These are phyloP conservation scores for Fusarium concolor DNA, from an alignment of 2,329 filamentous ascomycete species.

Conservation along the genomic window DNA sequence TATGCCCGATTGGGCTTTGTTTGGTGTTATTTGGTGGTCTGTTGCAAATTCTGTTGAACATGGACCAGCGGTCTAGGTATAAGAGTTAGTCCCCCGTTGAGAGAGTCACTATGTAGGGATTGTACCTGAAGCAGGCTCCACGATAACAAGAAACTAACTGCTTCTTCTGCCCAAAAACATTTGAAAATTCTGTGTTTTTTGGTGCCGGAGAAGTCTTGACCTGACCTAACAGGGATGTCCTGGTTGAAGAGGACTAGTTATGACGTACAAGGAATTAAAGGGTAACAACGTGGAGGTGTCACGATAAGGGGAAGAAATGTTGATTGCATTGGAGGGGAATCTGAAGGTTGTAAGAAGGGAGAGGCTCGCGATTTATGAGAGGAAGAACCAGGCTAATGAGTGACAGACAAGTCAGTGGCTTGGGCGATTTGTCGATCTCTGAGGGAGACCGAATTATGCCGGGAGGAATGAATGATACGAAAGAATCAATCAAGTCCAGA, in stretches of 20 bases:
- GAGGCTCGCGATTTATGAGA: slow-evolving; percentile 12
- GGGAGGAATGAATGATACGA: background rate
- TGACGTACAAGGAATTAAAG: slow-evolving; percentile 23
- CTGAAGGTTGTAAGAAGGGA: background rate
- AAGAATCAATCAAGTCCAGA: slow-evolving; percentile 4
- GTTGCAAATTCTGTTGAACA: slow-evolving; percentile 13
- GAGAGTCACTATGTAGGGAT: slow-evolving; percentile 10
- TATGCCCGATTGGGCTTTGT: slow-evolving; percentile 18
- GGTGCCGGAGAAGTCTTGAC: background rate
- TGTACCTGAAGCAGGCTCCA: slow-evolving; percentile 16
- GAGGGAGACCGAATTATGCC: slow-evolving; percentile 3
- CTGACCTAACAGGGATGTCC: slow-evolving; percentile 22
- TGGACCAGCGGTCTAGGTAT: slow-evolving; percentile 21
- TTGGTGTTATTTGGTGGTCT: slow-evolving; percentile 17
- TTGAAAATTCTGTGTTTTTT: background rate
- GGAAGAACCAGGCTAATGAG: background rate
- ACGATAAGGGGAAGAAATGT: background rate
- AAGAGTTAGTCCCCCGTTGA: slow-evolving; percentile 10
- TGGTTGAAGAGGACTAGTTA: slow-evolving; percentile 12
- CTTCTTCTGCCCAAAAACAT: background rate
- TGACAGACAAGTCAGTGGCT: slow-evolving; percentile 6
- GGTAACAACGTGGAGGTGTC: background rate
- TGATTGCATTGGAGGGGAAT: background rate
- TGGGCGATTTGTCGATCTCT: slow-evolving; percentile 13
- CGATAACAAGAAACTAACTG: slow-evolving; percentile 8